These are phyloP conservation scores for Aspergillus caelatus DNA, from an alignment of 2,329 filamentous ascomycete species.

Conservation along the genomic window DNA sequence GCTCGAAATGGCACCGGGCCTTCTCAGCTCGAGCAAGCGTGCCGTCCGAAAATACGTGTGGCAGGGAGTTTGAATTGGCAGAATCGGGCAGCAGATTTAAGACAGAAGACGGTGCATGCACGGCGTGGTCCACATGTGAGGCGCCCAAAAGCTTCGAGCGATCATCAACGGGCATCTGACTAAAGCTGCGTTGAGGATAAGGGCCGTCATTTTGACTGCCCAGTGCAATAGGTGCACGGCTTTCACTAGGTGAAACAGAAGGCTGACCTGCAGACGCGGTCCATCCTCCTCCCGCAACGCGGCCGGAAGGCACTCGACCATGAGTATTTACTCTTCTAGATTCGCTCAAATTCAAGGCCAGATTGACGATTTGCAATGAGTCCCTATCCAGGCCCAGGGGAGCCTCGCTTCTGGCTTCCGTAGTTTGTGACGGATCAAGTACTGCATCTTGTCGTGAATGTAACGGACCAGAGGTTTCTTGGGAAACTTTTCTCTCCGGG, in stretches of 20 bases:
- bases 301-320: conserved; percentile 55
- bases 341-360: conserved; percentile 87
- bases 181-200: conserved; percentile 23
- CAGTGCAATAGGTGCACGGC: conserved; percentile 19
- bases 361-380: conserved; percentile 85
- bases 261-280: conserved; percentile 29
- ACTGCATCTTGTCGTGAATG: conserved; percentile 17
- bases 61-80: conserved; percentile 36
- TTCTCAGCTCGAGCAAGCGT: conserved; percentile 82
- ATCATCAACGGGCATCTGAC: conserved; percentile 30
- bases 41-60: conserved; percentile 68
- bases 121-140: conserved; percentile 12
- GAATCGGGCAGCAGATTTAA: conserved; percentile 33
- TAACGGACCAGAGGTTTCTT: conserved; percentile 16
- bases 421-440: conserved; percentile 17
- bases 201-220: conserved; percentile 20
- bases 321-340: conserved; percentile 65
- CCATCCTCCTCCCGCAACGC: conserved; percentile 49
- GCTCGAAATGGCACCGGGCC: conserved; percentile 80
- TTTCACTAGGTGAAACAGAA: conserved; percentile 25
- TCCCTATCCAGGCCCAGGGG: conserved; percentile 65
- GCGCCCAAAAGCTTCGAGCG: conserved; percentile 19
- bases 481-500: conserved; percentile 11
- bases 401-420: conserved; percentile 16
- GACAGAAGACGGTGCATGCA: conserved; percentile 25